Percentiles rank a stretch among this genome's conserved stretches.
Evolutionary conservation across 2,329 filamentous ascomycete genomes (phyloP).

Genomic region (Pestalotiopsis sp.): DNA sequence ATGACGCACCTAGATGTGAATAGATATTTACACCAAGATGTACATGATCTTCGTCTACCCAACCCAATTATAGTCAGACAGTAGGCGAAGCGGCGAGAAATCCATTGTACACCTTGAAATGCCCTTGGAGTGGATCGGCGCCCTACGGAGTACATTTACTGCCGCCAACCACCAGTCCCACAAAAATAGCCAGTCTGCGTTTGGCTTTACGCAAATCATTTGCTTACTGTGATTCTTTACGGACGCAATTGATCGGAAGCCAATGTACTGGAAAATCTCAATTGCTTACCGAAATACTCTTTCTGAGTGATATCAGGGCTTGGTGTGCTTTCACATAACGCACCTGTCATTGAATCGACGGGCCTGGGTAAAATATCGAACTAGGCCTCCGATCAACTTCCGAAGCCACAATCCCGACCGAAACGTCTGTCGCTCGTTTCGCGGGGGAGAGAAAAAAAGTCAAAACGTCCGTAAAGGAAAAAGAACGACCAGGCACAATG

Average conservation of each 20-base stretch:
- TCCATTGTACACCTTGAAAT: neutral
- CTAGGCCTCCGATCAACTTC: neutral
- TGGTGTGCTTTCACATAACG: no score
- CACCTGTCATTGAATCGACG: neutral
- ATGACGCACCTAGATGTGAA: neutral
- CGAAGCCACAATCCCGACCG: neutral
- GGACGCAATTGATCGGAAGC: neutral
- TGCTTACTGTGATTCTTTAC: neutral
- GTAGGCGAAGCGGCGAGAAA: no score
- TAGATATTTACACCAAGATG: neutral
- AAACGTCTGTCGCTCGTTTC: no score
- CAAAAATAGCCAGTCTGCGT: neutral
- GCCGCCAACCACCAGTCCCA: slow-evolving; percentile 3
- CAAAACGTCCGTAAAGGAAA: no score
- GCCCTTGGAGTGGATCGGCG: neutral
- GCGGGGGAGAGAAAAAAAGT: no score
- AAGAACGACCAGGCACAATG: neutral
- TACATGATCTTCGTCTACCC: neutral
- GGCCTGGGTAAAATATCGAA: neutral
- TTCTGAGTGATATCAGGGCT: no score
- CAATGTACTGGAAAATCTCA: no score
- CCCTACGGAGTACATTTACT: neutral
- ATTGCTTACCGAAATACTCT: no score
- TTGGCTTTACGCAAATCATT: neutral
- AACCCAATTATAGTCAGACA: no score